phyloP scores from a whole-genome alignment of 1,284 basidiomycete genomes.

The Somion occarium region DNA sequence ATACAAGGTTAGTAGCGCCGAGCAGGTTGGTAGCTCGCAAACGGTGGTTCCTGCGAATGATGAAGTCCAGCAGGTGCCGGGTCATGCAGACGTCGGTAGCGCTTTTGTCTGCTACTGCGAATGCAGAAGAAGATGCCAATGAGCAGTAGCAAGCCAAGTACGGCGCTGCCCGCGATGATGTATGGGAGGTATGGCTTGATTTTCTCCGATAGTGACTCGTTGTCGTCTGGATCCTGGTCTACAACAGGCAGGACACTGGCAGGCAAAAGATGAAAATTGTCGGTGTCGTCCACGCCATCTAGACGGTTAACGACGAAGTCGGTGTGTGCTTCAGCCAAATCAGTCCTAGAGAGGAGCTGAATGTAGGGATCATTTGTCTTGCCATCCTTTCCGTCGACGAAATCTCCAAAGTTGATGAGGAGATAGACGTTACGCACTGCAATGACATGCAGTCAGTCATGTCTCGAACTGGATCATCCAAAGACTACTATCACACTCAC shows the following conservation, averaged over 20 bases:
- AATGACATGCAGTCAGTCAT: no score
- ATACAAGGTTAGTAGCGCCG: constrained; percentile 18
- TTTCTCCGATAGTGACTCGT: constrained; percentile 15
- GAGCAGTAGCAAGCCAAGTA: constrained; percentile 21
- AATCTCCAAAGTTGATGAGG: constrained; percentile 58
- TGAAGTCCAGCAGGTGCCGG: constrained; percentile 25
- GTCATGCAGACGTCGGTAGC: constrained; percentile 26
- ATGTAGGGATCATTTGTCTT: constrained; percentile 46
- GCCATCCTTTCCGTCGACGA: constrained; percentile 34
- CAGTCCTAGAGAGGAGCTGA: constrained; percentile 53
- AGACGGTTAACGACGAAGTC: constrained; percentile 53
- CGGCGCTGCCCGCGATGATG: constrained; percentile 27
- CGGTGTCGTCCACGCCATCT: constrained; percentile 42
- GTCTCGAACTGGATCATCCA: constrained; percentile 3
- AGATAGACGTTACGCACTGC: constrained; percentile 67
- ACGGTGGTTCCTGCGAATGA: constrained; percentile 21
- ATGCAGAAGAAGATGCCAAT: constrained; percentile 21
- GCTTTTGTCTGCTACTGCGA: constrained; percentile 30
- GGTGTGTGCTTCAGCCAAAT: constrained; percentile 33
- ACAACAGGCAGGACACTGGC: constrained; percentile 19
- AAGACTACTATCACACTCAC: constrained; percentile 39
- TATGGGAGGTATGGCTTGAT: constrained; percentile 26
- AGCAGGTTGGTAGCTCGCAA: constrained; percentile 26
- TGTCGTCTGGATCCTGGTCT: constrained; percentile 12
- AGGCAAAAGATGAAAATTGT: constrained; percentile 47